Evolutionary conservation across 2,329 filamentous ascomycete species (phyloP).

Genomic region (Ophiostoma quercus): DNA sequence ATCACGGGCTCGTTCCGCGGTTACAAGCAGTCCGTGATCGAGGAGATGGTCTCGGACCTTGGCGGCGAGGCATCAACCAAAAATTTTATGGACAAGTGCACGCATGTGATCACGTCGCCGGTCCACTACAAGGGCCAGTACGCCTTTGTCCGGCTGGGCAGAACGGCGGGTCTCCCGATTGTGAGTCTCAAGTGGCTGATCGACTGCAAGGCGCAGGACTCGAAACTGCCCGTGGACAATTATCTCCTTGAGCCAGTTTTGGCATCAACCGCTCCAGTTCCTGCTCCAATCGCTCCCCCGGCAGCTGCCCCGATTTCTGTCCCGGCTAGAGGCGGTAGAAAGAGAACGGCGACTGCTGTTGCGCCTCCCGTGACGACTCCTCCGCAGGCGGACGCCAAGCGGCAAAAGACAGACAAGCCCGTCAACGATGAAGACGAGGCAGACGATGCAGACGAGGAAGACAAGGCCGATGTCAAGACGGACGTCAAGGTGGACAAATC

Average conservation of each 20-base stretch:
- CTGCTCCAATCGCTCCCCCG: background rate
- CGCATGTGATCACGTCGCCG: background rate
- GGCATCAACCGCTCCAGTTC: background rate
- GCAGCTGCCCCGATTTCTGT: background rate
- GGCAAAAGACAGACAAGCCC: constrained; percentile 3
- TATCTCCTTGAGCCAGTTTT: constrained; percentile 19
- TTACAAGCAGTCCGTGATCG: background rate
- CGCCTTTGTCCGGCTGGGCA: constrained; percentile 43
- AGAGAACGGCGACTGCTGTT: constrained; percentile 15
- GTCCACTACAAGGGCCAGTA: constrained; percentile 31
- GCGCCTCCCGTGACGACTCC: background rate
- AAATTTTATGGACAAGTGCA: background rate
- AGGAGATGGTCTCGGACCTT: background rate
- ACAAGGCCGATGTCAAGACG: background rate
- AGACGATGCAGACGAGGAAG: background rate
- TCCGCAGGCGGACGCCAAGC: constrained; percentile 12
- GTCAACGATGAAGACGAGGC: background rate
- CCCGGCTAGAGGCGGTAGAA: constrained; percentile 8
- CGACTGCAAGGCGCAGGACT: constrained; percentile 45
- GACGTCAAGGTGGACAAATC: background rate
- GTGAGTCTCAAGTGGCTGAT: constrained; percentile 59
- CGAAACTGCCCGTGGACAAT: constrained; percentile 36
- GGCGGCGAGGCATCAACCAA: background rate
- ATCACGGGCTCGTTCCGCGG: constrained; percentile 45
- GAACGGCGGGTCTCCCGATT: constrained; percentile 42